Percentiles rank a stretch among this genome's conserved stretches.
Evolutionary conservation across 176 grass and related monocot genomes (phyloP).

Genomic region (Bolboschoenus planiculmis): DNA sequence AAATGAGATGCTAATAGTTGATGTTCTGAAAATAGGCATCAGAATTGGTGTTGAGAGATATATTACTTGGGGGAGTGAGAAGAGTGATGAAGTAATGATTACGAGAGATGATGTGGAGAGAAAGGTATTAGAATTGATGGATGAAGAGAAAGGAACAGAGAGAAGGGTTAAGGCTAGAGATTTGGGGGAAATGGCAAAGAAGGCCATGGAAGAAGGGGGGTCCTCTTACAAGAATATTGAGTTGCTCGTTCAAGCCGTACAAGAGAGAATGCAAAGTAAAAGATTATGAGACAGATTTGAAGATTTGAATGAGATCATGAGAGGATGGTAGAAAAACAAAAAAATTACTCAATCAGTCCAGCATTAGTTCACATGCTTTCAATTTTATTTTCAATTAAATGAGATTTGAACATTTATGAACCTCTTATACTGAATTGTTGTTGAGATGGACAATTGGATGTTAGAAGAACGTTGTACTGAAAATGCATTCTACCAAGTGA

Average conservation of each 20-base stretch:
- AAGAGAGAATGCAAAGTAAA: background rate
- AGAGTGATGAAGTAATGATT: background rate
- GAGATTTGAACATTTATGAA: background rate
- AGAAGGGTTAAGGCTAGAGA: slow-evolving; percentile 23
- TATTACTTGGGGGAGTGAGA: slow-evolving; percentile 6
- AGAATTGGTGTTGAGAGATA: slow-evolving; percentile 15
- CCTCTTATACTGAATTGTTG: background rate
- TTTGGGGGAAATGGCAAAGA: slow-evolving; percentile 14
- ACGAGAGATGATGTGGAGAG: slow-evolving; percentile 18
- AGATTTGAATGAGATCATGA: too few relatives aligned
- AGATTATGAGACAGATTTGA: background rate
- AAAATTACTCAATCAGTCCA: background rate
- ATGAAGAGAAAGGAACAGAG: background rate
- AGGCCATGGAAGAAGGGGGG: slow-evolving; percentile 32
- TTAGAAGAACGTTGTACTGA: background rate
- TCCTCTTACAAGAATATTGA: slow-evolving; percentile 33
- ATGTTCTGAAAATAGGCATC: slow-evolving; percentile 15
- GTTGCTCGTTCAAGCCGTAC: slow-evolving; percentile 19
- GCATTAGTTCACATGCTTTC: background rate
- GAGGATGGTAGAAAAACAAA: background rate
- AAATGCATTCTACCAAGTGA: background rate
- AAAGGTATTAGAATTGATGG: slow-evolving; percentile 28
- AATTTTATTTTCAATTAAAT: background rate
- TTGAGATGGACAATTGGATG: background rate
- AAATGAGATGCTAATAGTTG: slow-evolving; percentile 15